Evolutionary conservation across 2,329 filamentous ascomycete species (phyloP), one percentile per base, ranked within the genome.

Genomic region (Ascochyta koolunga): DNA sequence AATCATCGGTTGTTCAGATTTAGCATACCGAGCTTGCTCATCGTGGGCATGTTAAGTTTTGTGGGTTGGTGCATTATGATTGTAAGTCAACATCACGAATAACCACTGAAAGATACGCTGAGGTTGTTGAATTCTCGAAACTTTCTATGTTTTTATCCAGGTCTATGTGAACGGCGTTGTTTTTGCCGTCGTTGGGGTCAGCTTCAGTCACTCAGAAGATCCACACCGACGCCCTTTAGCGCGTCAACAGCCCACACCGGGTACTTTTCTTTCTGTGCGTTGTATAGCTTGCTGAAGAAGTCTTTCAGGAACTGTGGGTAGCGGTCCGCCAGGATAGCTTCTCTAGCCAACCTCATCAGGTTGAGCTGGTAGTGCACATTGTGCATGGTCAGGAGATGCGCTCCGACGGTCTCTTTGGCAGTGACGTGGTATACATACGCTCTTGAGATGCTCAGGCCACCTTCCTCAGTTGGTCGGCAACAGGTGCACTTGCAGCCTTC

Each of bases 311-410:
- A 96, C 2, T 80, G 83, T 1, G 95, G 93, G 72, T 89, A 98
- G 45, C 80, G 77, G 70, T 96, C 92, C 57, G 88, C 88, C 7
- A 96, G 78, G 58, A 98, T 91, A 15, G 95, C 87, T 58, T 90
- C 81, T 55, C 93, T 83, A 11, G 86, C 84, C 56, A 84, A 79
- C 18, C 82, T 80, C 92, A 98, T 97, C 65, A 99, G 78, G 56
- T 89, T 83, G 48, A 99, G 81, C 72, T 96, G 86, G 70, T 96
- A 96, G 78, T 92, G 91, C 22, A 99, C 91, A 70, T 99, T 99
- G 75, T 99, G 95, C 70, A 98, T 91, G 0, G 91, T 96, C 49
- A 99, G 79, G 71, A 89, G 69, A 78, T 89, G 86, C 15, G 96
- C 95, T 7, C 93, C 91, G 1, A 91, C 93, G 0, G 95, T 99